phyloP scores from a whole-genome alignment of 495 filamentous ascomycete genomes.

The Talaromyces adpressus region DNA sequence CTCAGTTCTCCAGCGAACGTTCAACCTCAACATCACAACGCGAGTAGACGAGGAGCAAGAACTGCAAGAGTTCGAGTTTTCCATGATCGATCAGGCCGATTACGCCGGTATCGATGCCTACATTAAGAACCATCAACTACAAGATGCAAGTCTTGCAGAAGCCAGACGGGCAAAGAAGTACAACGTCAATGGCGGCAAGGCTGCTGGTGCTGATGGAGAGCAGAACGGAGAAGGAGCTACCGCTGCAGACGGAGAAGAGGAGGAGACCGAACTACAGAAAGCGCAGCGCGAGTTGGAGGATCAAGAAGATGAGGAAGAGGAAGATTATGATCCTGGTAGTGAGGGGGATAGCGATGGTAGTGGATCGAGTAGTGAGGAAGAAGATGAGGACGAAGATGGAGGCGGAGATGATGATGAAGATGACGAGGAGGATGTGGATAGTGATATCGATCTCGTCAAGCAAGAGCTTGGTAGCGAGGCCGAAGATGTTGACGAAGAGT shows the following conservation, averaged over 20 bases:
- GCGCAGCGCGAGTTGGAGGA: conserved; percentile 59
- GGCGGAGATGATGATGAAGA: conserved; percentile 37
- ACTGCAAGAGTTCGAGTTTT: conserved; percentile 69
- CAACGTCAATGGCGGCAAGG: conserved; percentile 57
- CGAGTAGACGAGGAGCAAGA: conserved; percentile 34
- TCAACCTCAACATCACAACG: conserved; percentile 78
- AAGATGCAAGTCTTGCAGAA: conserved; percentile 90
- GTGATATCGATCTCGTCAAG: conserved; percentile 24
- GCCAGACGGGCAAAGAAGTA: conserved; percentile 73
- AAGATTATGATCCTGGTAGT: conserved; percentile 81
- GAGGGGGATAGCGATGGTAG: conserved; percentile 67
- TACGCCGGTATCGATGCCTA: conserved; percentile 80
- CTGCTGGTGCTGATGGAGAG: conserved; percentile 37
- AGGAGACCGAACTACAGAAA: conserved; percentile 55
- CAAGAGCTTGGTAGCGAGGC: conserved; percentile 35
- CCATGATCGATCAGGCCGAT: conserved; percentile 82
- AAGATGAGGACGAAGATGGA: conserved; percentile 42
- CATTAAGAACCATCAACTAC: conserved; percentile 70
- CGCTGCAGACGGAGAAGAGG: conserved; percentile 30
- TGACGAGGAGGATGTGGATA: conserved; percentile 41
- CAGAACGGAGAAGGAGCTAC: conserved; percentile 12
- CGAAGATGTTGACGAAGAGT: conserved; percentile 17
- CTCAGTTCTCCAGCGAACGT: conserved; percentile 82
- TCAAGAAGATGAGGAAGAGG: conserved; percentile 74
- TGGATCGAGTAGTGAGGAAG: conserved; percentile 49